These are phyloP conservation scores for Colletotrichum sidae DNA, from an alignment of 2,329 filamentous ascomycete genomes.

Conservation along the genomic window DNA sequence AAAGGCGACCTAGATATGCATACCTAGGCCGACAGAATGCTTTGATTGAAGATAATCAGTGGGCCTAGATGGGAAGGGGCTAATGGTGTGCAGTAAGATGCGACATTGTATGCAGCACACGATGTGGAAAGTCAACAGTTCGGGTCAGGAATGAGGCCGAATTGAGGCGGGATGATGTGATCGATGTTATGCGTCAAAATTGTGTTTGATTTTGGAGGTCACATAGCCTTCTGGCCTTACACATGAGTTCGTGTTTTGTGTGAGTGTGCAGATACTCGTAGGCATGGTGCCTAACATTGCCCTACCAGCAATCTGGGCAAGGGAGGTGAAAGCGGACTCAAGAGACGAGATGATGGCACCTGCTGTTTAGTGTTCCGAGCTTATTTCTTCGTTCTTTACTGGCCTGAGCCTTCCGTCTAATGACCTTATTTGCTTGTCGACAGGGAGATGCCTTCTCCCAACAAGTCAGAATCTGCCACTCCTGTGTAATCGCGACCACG, in stretches of 20 bases:
- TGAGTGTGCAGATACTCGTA: too few species aligned
- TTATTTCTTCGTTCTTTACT: slow-evolving; percentile 6
- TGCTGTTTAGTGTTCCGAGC: slow-evolving; percentile 22
- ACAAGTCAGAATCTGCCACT: slow-evolving; percentile 12
- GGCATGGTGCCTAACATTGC: too few species aligned
- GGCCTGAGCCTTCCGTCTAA: slow-evolving; percentile 1
- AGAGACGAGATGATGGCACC: slow-evolving; percentile 27
- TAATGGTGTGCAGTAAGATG: not conserved
- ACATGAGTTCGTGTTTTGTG: too few species aligned
- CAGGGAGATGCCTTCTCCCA: slow-evolving; percentile 36
- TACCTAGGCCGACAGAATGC: too few species aligned
- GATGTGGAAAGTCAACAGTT: not conserved
- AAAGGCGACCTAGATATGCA: too few species aligned
- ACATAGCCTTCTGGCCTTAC: too few species aligned
- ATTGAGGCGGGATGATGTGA: slow-evolving; percentile 14
- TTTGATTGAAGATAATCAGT: slow-evolving; percentile 14
- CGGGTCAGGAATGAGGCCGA: slow-evolving; percentile 2
- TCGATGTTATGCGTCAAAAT: slow-evolving; percentile 9
- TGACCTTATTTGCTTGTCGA: slow-evolving; percentile 9
- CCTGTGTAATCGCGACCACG: too few species aligned
- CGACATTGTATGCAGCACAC: slow-evolving; percentile 7
- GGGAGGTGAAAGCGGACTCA: not conserved
- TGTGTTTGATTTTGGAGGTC: not conserved
- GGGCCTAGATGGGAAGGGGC: slow-evolving; percentile 15
- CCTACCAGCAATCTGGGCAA: not conserved